Conservation (phyloP, 1,284 basidiomycete genomes). For the Trichosporon sp. region DNA sequence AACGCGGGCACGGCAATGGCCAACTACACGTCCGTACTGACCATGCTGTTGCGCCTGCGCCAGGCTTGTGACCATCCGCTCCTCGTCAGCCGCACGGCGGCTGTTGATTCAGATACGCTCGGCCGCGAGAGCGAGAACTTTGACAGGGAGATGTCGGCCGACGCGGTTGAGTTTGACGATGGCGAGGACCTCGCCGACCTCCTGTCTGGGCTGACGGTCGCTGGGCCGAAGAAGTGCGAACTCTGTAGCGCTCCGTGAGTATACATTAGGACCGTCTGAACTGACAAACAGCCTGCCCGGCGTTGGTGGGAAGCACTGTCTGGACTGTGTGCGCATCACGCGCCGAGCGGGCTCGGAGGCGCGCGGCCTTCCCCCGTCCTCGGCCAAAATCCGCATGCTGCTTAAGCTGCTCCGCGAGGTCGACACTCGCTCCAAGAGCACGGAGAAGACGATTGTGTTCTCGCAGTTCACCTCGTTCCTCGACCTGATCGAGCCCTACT, state of each 20-base stretch:
- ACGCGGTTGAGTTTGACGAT: conserved; percentile 69
- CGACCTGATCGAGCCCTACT: conserved; percentile 80
- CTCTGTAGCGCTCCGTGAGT: conserved; percentile 72
- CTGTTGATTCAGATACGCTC: conserved; percentile 72
- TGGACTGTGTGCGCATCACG: conserved; percentile 58
- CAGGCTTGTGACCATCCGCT: conserved; percentile 91
- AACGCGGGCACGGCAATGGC: conserved; percentile 62
- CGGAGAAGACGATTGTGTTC: conserved; percentile 81
- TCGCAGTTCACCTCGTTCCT: conserved; percentile 83
- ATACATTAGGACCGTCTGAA: background rate
- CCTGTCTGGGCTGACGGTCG: conserved; percentile 71
- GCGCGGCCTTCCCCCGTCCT: conserved; percentile 63
- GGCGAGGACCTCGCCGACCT: conserved; percentile 71
- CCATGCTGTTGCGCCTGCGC: conserved; percentile 79
- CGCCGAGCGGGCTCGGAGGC: conserved; percentile 12
- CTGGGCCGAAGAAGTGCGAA: conserved; percentile 66
- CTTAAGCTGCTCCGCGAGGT: conserved; percentile 72
- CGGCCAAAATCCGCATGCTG: conserved; percentile 86
- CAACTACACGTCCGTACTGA: conserved; percentile 81
- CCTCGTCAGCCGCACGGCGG: conserved; percentile 70
- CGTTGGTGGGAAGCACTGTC: conserved; percentile 60
- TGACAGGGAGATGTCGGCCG: conserved; percentile 59
- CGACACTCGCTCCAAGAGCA: conserved; percentile 64
- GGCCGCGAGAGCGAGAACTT: conserved; percentile 61
- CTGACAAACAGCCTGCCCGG: conserved; percentile 34